Evolutionary conservation across 371 early-diverging fungal genomes (phyloP).

Genomic region (Cokeromyces recurvatus): DNA sequence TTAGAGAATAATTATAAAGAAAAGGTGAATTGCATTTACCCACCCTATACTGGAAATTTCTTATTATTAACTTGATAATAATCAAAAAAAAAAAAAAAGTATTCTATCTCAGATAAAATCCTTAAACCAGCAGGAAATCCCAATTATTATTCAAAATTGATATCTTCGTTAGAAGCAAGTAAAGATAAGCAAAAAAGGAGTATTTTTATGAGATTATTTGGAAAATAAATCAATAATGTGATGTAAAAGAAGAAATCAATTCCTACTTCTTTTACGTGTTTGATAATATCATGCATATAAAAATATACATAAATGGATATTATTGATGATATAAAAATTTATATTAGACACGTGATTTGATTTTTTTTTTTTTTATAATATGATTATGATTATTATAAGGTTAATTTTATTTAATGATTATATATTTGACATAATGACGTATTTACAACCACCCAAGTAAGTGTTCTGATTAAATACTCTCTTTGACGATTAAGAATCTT

Average conservation of each 20-base stretch:
- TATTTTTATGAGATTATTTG: constrained; percentile 19
- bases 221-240: constrained; percentile 2
- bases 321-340: too few relatives aligned
- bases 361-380: too few relatives aligned
- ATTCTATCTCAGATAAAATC: constrained; percentile 52
- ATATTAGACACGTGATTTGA: too few relatives aligned
- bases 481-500: constrained; percentile 8
- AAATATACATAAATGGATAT: not conserved
- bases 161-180: constrained; percentile 46
- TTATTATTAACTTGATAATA: too few relatives aligned
- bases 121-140: constrained; percentile 57
- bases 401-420: too few relatives aligned
- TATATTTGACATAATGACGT: too few relatives aligned
- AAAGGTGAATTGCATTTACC: constrained; percentile 35
- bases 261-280: too few relatives aligned
- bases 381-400: too few relatives aligned
- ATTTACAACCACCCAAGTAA: too few relatives aligned
- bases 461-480: constrained; percentile 2
- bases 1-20: constrained; percentile 50
- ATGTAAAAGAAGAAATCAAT: not conserved
- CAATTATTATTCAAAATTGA: constrained; percentile 54
- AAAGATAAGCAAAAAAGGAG: constrained; percentile 44
- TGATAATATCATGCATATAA: not conserved
- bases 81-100: too few relatives aligned
- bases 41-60: too few relatives aligned